Conservation (phyloP, 306 rosid species). For the Oxytropis ochrocephala region DNA sequence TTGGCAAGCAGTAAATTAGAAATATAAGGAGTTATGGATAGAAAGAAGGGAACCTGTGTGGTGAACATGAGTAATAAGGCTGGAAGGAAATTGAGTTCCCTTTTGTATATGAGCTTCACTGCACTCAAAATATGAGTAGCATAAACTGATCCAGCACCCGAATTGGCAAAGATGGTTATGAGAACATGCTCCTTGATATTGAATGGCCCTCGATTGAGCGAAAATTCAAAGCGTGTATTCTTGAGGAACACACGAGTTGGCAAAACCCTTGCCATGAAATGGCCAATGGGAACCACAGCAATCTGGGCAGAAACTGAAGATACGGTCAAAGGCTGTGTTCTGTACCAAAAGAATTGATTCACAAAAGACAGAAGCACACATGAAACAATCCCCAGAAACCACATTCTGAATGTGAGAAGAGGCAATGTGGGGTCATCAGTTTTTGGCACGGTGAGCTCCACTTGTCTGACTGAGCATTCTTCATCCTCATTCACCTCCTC, state of each 20-base stretch:
- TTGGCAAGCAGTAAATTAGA: neutral
- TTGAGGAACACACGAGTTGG: slow-evolving; percentile 43
- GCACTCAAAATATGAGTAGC: slow-evolving; percentile 73
- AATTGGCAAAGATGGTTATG: slow-evolving; percentile 78
- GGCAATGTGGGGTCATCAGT: slow-evolving; percentile 69
- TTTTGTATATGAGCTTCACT: slow-evolving; percentile 58
- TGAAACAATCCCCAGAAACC: slow-evolving; percentile 60
- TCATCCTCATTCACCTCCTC: slow-evolving; percentile 18
- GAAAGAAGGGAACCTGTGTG: slow-evolving; percentile 58
- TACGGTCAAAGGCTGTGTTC: slow-evolving; percentile 60
- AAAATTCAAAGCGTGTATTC: slow-evolving; percentile 49
- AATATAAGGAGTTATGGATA: neutral
- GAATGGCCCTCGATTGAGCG: slow-evolving; percentile 79
- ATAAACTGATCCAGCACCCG: slow-evolving; percentile 50
- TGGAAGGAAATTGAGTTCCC: slow-evolving; percentile 52
- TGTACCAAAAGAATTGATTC: slow-evolving; percentile 90
- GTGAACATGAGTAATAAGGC: slow-evolving; percentile 72
- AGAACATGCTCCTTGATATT: slow-evolving; percentile 84
- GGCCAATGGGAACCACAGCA: slow-evolving; percentile 89
- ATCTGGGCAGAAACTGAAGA: slow-evolving; percentile 72
- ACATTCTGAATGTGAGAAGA: slow-evolving; percentile 74
- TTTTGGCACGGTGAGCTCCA: slow-evolving; percentile 68
- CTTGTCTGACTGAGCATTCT: slow-evolving; percentile 50
- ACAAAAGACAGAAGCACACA: slow-evolving; percentile 68
- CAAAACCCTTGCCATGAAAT: slow-evolving; percentile 59